These are phyloP conservation scores for Sambucus nigra DNA, from an alignment of 129 eudicot species.

Conservation along the genomic window DNA sequence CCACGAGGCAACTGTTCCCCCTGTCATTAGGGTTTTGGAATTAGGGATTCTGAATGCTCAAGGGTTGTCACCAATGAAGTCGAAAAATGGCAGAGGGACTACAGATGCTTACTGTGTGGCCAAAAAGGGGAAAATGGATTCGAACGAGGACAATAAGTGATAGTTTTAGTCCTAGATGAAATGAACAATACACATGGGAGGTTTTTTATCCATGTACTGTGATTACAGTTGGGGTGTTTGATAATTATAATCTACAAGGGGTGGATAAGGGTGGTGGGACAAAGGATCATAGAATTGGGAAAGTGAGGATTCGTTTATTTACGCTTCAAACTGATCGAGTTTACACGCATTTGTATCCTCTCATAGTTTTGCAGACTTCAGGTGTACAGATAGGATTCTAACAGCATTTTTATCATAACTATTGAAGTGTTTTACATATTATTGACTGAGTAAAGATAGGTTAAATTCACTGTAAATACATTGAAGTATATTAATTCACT, in stretches of 20 bases:
- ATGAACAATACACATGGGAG: too few relatives aligned
- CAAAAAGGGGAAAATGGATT: slow-evolving; percentile 29
- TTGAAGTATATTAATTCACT: too few relatives aligned
- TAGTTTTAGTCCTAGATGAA: slow-evolving; percentile 21
- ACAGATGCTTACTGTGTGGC: slow-evolving; percentile 32
- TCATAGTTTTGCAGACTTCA: slow-evolving; percentile 12
- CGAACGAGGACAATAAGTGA: slow-evolving; percentile 26
- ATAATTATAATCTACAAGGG: slow-evolving; percentile 19
- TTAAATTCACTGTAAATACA: too few relatives aligned
- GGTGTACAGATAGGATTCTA: slow-evolving; percentile 26
- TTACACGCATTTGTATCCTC: slow-evolving; percentile 21
- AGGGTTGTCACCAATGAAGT: slow-evolving; percentile 22
- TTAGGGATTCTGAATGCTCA: slow-evolving; percentile 23
- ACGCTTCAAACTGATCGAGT: slow-evolving; percentile 21
- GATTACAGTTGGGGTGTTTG: slow-evolving; percentile 25
- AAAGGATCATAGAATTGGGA: slow-evolving; percentile 23
- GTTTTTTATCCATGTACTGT: slow-evolving; percentile 29
- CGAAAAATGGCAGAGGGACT: slow-evolving; percentile 16
- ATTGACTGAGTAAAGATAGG: too few relatives aligned
- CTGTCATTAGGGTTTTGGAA: slow-evolving; percentile 19
- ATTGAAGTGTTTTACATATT: too few relatives aligned
- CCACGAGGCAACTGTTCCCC: slow-evolving; percentile 19
- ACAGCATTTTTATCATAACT: too few relatives aligned
- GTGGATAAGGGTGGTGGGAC: slow-evolving; percentile 12
- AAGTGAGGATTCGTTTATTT: slow-evolving; percentile 24